Conservation (phyloP, 768 basidiomycete species). For the Leccinum longicurvipes region DNA sequence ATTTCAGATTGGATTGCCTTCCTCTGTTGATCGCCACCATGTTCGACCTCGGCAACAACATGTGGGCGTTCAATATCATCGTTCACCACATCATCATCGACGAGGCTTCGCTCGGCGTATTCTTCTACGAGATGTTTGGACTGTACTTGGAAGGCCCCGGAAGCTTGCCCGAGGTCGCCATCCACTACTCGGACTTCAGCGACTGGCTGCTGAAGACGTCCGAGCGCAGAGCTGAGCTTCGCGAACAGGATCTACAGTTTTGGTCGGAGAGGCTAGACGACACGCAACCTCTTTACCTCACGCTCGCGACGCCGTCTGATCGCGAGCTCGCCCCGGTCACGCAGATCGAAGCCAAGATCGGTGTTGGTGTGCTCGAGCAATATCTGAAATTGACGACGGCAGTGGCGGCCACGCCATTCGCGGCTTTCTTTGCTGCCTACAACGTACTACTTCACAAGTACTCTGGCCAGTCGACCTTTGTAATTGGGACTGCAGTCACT, state of each 20-base stretch:
- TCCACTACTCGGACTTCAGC: conserved; percentile 22
- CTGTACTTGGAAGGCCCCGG: conserved; percentile 27
- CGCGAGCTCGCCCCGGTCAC: conserved; percentile 26
- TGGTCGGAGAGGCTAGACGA: conserved; percentile 22
- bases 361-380: conserved; percentile 16
- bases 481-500: conserved; percentile 30
- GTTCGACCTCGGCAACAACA: conserved; percentile 19
- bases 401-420: conserved; percentile 22
- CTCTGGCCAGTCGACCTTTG: conserved; percentile 28
- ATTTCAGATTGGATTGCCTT: conserved; percentile 25
- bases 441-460: conserved; percentile 32
- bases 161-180: conserved; percentile 20
- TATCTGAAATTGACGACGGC: conserved; percentile 20
- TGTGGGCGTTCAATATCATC: conserved; percentile 30
- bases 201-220: conserved; percentile 28
- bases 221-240: conserved; percentile 24
- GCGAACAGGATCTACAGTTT: conserved; percentile 24
- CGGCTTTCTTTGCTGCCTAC: conserved; percentile 31
- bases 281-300: conserved; percentile 18
- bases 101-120: conserved; percentile 28
- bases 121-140: conserved; percentile 30
- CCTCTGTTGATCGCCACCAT: conserved; percentile 27
- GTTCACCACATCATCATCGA: conserved; percentile 32
- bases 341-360: conserved; percentile 25
- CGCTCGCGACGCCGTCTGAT: conserved; percentile 26